Percentiles rank a stretch among this genome's conserved stretches.
Conservation (phyloP, 2,329 filamentous ascomycete genomes). For the Colletotrichum simmondsii region DNA sequence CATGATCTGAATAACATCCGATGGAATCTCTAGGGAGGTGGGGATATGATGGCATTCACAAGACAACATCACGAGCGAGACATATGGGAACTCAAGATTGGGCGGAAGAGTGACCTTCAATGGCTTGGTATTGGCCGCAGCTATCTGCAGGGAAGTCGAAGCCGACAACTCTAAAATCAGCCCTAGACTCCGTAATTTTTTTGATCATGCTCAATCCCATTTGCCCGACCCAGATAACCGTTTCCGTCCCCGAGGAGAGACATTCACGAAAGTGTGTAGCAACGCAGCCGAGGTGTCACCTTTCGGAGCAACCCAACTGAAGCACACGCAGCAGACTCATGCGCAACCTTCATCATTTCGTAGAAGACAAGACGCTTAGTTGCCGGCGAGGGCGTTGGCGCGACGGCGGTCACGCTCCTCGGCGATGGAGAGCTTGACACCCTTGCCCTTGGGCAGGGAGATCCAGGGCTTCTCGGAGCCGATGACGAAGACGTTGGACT, state of each 20-base stretch:
- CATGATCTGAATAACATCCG: too few relatives aligned
- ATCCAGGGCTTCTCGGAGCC: constrained; percentile 99
- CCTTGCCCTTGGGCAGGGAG: constrained; percentile 99
- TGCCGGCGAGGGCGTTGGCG: constrained; percentile 65
- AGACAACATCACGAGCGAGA: background rate
- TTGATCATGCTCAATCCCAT: constrained; percentile 35
- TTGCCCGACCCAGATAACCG: constrained; percentile 34
- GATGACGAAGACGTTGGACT: constrained; percentile 99
- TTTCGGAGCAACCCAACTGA: background rate
- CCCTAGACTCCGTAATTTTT: constrained; percentile 37
- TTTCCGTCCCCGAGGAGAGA: constrained; percentile 22
- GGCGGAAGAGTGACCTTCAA: constrained; percentile 36
- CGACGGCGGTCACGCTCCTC: constrained; percentile 99
- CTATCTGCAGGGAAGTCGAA: constrained; percentile 37
- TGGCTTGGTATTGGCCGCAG: constrained; percentile 37
- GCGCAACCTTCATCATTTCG: constrained; percentile 21
- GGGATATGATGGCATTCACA: background rate
- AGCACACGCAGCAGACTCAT: constrained; percentile 24
- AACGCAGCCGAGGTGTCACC: background rate
- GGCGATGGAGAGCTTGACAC: constrained; percentile 99
- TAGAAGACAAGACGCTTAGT: constrained; percentile 52
- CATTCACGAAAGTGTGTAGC: constrained; percentile 28
- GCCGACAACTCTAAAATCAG: constrained; percentile 37
- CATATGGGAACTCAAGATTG: constrained; percentile 25
- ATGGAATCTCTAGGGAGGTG: background rate